Conservation (phyloP, 2,329 filamentous ascomycete genomes). For the Tympanopsis confertula region DNA sequence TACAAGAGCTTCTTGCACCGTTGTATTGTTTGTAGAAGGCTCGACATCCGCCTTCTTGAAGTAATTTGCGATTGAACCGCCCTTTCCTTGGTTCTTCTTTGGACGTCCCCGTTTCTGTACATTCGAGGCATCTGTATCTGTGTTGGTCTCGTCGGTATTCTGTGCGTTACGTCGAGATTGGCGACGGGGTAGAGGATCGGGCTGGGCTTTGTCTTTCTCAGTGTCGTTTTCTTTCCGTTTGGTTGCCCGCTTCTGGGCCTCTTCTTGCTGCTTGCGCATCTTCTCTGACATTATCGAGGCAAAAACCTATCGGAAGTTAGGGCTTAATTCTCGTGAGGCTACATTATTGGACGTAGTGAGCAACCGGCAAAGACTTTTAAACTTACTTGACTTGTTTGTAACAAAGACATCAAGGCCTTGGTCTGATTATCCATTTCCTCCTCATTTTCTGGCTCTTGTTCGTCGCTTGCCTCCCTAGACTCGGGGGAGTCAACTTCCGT, state of each 20-base stretch:
- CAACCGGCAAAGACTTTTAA: not conserved
- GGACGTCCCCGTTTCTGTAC: not conserved
- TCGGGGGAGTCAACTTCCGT: slow-evolving; percentile 4
- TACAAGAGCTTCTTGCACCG: not conserved
- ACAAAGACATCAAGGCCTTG: slow-evolving; percentile 27
- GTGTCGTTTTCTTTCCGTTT: not conserved
- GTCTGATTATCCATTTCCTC: slow-evolving; percentile 28
- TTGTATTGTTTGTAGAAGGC: not conserved
- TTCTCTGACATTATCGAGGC: slow-evolving; percentile 34
- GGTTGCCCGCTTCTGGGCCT: not conserved
- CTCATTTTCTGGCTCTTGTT: slow-evolving; percentile 12
- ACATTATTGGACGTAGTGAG: slow-evolving; percentile 3
- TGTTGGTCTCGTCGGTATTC: not conserved
- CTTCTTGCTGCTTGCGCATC: slow-evolving; percentile 21
- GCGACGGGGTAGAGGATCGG: not conserved
- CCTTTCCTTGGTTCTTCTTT: not conserved
- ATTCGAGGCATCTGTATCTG: not conserved
- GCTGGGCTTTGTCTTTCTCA: not conserved
- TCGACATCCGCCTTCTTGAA: not conserved
- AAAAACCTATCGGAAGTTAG: slow-evolving; percentile 20
- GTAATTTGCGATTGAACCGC: not conserved
- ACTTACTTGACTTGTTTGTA: slow-evolving; percentile 29
- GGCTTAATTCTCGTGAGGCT: not conserved
- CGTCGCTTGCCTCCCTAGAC: slow-evolving; percentile 6
- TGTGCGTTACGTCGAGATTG: not conserved